Conservation (phyloP, 2,329 filamentous ascomycete genomes). For the Aspergillaceae sp. region DNA sequence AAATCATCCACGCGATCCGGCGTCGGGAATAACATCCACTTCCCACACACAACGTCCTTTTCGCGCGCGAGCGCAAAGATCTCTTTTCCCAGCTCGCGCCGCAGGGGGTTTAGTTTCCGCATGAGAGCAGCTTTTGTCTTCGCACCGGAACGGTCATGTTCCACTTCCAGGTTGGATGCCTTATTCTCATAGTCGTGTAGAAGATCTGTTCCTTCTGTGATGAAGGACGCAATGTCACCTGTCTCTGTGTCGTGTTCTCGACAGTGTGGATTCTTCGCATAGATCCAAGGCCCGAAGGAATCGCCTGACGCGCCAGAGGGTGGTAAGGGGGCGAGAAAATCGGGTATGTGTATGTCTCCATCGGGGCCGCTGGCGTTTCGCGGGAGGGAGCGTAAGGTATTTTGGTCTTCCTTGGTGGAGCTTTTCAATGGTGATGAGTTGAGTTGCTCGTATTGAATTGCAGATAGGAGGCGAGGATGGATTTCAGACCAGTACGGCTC, state of each 20-base stretch:
- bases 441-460: constrained; percentile 18
- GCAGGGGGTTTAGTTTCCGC: constrained; percentile 33
- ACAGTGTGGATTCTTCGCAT: constrained; percentile 54
- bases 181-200: constrained; percentile 42
- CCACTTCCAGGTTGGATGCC: constrained; percentile 42
- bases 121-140: constrained; percentile 25
- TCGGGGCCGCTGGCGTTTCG: constrained; percentile 28
- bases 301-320: constrained; percentile 52
- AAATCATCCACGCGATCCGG: constrained; percentile 14
- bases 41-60: constrained; percentile 55
- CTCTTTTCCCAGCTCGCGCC: constrained; percentile 40
- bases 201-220: constrained; percentile 47
- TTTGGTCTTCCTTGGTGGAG: neutral
- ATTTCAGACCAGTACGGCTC: constrained; percentile 41
- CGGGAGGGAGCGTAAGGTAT: neutral
- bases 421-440: neutral
- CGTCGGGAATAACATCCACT: constrained; percentile 37
- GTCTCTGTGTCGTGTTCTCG: constrained; percentile 27
- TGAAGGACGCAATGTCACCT: constrained; percentile 43
- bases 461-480: constrained; percentile 24
- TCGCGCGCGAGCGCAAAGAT: constrained; percentile 55
- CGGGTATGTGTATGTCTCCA: constrained; percentile 52
- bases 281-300: constrained; percentile 58
- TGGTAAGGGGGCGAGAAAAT: constrained; percentile 61
- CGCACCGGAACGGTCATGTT: constrained; percentile 36